phyloP scores from a whole-genome alignment of 345 rosid genomes.

The Moricandia moricandioides region DNA sequence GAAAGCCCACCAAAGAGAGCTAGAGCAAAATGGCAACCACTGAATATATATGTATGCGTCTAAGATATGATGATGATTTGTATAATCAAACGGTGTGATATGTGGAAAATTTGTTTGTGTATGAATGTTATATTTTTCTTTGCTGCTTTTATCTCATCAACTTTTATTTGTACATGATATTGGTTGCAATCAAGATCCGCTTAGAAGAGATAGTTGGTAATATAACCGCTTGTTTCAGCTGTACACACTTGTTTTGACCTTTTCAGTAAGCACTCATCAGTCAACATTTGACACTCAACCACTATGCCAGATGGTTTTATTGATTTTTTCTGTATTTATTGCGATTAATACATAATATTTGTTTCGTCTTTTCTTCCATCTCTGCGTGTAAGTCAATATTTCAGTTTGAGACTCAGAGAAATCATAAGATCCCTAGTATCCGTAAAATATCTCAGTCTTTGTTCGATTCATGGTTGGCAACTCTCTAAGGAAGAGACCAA shows the following conservation, averaged over 20 bases:
- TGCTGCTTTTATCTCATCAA: not conserved
- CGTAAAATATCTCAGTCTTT: not conserved
- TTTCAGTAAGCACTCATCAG: not conserved
- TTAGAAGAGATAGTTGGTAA: not conserved
- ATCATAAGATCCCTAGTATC: conserved; percentile 13
- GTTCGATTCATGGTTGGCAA: no score
- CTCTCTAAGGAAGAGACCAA: no score
- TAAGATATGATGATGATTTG: not conserved
- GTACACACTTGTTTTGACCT: not conserved
- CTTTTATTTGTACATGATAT: not conserved
- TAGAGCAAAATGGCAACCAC: conserved; percentile 25
- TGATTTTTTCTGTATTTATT: no score
- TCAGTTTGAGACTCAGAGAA: conserved; percentile 1
- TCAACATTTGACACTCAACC: no score
- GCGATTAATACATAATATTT: no score
- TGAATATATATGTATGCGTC: conserved; percentile 1
- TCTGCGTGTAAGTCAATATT: not conserved
- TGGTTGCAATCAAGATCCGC: not conserved
- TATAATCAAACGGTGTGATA: not conserved
- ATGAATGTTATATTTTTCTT: conserved; percentile 2
- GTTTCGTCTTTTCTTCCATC: no score
- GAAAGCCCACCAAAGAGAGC: conserved; percentile 34
- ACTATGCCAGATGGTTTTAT: no score
- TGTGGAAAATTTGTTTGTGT: conserved; percentile 7
- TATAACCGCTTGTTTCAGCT: not conserved